Conservation (phyloP, 495 filamentous ascomycete genomes). For the Hypoxylon rickii region DNA sequence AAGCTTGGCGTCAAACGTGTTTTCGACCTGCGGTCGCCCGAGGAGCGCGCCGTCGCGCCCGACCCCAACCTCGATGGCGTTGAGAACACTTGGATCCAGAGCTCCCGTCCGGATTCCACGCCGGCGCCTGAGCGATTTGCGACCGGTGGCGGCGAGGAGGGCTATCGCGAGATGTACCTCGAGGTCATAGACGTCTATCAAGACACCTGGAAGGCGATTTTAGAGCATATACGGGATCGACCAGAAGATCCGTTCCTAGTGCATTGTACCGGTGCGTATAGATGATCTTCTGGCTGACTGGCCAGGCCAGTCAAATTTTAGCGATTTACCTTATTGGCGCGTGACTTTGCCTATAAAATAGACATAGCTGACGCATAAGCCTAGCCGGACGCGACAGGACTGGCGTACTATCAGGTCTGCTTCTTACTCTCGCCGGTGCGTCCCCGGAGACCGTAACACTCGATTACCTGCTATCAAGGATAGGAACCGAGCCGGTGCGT, state of each 20-base stretch:
- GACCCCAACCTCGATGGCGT: slow-evolving; percentile 47
- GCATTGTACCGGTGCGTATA: slow-evolving; percentile 58
- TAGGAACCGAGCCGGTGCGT: slow-evolving; percentile 52
- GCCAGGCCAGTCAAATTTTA: background rate
- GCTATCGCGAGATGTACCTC: slow-evolving; percentile 48
- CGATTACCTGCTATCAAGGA: slow-evolving; percentile 57
- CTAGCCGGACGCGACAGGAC: slow-evolving; percentile 68
- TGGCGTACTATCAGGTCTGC: slow-evolving; percentile 60
- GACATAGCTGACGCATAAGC: slow-evolving; percentile 15
- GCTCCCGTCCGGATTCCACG: slow-evolving; percentile 37
- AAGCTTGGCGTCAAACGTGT: slow-evolving; percentile 46
- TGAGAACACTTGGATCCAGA: slow-evolving; percentile 44
- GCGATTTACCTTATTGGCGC: background rate
- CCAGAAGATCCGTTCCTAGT: slow-evolving; percentile 45
- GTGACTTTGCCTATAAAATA: too few relatives aligned
- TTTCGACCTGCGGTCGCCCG: slow-evolving; percentile 48
- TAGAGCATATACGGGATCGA: slow-evolving; percentile 44
- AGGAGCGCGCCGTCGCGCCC: slow-evolving; percentile 42
- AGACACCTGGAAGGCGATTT: slow-evolving; percentile 40
- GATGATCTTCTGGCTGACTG: background rate
- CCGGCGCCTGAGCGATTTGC: slow-evolving; percentile 43
- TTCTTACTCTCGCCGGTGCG: slow-evolving; percentile 59
- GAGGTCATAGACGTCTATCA: slow-evolving; percentile 45
- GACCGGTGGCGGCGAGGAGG: slow-evolving; percentile 46
- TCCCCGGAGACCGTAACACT: slow-evolving; percentile 49